Base-by-base conservation (phyloP, 23 red algal genomes). In the Pyropia yezoensis region DNA sequence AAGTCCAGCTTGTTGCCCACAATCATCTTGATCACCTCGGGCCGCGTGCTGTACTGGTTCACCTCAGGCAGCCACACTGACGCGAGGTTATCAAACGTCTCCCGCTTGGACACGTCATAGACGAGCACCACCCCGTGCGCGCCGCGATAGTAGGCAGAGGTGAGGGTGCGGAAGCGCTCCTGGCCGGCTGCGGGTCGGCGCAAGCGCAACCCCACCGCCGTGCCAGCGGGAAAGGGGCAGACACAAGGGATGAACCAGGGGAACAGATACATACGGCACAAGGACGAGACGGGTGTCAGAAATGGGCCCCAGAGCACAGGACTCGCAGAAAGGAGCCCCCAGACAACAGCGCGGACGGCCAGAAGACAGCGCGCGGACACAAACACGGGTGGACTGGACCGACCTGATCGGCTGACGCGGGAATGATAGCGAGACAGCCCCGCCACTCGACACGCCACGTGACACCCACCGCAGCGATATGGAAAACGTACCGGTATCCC, bases 1-100 rank as follows among this genome's bases (percentile, higher is more conserved):
- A 83, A 61, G 51, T 93, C 88, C n/a, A 83, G 49, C 52, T 93
- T 93, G 88, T 93, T 93, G 25, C 88, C 88, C 9, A 93, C 88
- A 29, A 93, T 71, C 72, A 93, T 83, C 64, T 79, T 78, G 20
- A 93, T 62, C 17, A 59, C 57, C 18, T 76, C 45, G 25, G 55
- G 55, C 30, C 71, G 50, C 23, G 76, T 91, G 74, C 65, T 76
- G 69, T 82, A 91, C 77, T 71, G 74, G 33, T 70, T 27, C 27
- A 79, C 65, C 52, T 91, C 88, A 16, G 78, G 74, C 15, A 91
- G 78, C 88, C 88, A 91, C 13, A 82, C 78, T 20, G 75, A 57
- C 59, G 81, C 65, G 15, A 91, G 51, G 16, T 79, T 65, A 16
- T 76, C 59, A 47, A 91, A 83, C 4, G 71, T 83, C 66, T 77